Percentiles rank a stretch among this genome's conserved stretches.
These are phyloP conservation scores for Psidium guajava DNA, from an alignment of 345 rosid genomes.

Conservation along the genomic window DNA sequence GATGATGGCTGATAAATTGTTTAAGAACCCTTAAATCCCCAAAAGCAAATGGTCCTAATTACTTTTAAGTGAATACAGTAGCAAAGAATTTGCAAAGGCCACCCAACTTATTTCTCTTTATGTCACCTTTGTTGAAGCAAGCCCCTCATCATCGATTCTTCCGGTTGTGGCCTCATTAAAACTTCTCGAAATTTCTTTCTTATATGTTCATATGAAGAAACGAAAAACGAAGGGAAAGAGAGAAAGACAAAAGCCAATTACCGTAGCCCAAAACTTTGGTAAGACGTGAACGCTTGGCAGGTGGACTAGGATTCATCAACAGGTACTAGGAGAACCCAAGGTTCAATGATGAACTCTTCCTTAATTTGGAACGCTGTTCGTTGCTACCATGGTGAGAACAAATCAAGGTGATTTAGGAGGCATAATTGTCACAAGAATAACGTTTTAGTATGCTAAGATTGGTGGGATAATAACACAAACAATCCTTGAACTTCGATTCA, in stretches of 20 bases:
- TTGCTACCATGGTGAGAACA: neutral
- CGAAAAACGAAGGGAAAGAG: neutral
- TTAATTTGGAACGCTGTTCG: neutral
- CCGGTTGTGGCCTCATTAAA: neutral
- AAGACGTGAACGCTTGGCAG: neutral
- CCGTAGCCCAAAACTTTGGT: neutral
- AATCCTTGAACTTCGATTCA: no score
- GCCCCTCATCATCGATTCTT: neutral
- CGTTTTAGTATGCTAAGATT: neutral
- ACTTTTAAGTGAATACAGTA: neutral
- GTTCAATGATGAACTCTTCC: neutral
- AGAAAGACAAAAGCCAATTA: neutral
- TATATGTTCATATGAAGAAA: neutral
- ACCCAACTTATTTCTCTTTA: neutral
- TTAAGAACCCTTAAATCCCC: neutral
- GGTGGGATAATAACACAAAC: neutral
- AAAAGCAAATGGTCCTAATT: neutral
- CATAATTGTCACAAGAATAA: neutral
- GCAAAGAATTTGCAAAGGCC: neutral
- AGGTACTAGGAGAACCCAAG: neutral
- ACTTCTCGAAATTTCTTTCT: neutral
- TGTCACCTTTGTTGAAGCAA: neutral
- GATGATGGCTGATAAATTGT: neutral
- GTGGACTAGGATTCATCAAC: neutral
- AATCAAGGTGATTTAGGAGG: neutral